A percentile compares a stretch with the other conserved stretches of the same genome.
phyloP scores from a whole-genome alignment of 163 green algal genomes.

The Volvox carteri region DNA sequence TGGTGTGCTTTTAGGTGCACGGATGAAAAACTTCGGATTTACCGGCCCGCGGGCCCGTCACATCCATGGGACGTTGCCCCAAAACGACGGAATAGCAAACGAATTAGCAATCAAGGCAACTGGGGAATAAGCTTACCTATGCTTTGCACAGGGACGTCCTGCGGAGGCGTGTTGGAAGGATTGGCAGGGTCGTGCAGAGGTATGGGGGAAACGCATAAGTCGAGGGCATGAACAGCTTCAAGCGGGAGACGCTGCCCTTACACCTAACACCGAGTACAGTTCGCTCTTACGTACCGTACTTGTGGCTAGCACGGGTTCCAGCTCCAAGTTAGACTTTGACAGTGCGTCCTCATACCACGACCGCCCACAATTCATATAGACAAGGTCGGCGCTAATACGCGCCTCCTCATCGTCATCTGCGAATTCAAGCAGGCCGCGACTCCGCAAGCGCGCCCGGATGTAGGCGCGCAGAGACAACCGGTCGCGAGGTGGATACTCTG shows the following conservation, averaged over 20 bases:
- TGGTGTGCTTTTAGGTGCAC: no score
- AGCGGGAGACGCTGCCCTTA: no score
- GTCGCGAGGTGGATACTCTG: slow-evolving; percentile 17
- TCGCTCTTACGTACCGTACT: slow-evolving; percentile 30
- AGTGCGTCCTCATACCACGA: neutral
- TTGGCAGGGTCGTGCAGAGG: no score
- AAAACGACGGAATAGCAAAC: no score
- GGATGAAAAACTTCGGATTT: no score
- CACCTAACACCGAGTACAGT: no score
- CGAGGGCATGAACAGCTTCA: no score
- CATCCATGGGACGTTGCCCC: no score
- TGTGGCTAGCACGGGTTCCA: slow-evolving; percentile 5
- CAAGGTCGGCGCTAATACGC: neutral
- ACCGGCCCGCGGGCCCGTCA: no score
- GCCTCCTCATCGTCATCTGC: slow-evolving; percentile 18
- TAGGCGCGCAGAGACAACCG: slow-evolving; percentile 8
- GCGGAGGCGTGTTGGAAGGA: neutral
- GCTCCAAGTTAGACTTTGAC: neutral
- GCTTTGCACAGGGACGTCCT: slow-evolving; percentile 7
- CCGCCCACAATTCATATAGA: slow-evolving; percentile 16
- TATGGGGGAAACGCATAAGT: no score
- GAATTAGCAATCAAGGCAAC: no score
- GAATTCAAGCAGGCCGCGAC: slow-evolving; percentile 1
- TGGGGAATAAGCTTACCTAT: no score
- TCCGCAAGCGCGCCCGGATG: slow-evolving; percentile 6